Conservation (phyloP, 352 stramenopile species). For the Phytophthora macrochlamydospora region DNA sequence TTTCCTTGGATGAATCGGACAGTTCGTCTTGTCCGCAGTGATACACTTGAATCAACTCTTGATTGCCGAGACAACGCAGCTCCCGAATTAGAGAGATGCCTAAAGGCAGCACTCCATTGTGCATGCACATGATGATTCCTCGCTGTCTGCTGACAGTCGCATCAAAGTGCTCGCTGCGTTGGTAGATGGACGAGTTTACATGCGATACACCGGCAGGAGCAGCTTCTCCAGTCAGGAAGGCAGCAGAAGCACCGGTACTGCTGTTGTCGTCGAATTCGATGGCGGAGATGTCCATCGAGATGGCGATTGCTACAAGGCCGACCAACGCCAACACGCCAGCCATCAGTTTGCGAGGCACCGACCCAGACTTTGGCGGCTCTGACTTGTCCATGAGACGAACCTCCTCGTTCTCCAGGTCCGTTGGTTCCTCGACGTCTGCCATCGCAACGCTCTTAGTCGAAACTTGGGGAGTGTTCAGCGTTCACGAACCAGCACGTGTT, state of each 20-base stretch:
- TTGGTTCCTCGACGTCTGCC: neutral
- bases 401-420: conserved; percentile 15
- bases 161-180: conserved; percentile 34
- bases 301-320: conserved; percentile 1
- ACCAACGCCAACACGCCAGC: conserved; percentile 15
- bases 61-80: conserved; percentile 43
- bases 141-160: conserved; percentile 22
- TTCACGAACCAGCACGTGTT: neutral
- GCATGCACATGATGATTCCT: conserved; percentile 42
- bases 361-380: neutral
- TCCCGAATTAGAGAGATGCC: conserved; percentile 46
- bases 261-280: conserved; percentile 2
- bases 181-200: conserved; percentile 20
- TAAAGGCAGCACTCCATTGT: conserved; percentile 34
- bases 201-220: conserved; percentile 14
- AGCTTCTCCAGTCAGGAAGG: conserved; percentile 12
- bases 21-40: conserved; percentile 43
- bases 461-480: neutral
- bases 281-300: neutral
- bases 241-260: neutral
- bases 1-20: conserved; percentile 23
- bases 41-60: conserved; percentile 43
- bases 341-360: conserved; percentile 19
- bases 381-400: conserved; percentile 6
- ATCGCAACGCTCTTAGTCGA: neutral